phyloP scores from a whole-genome alignment of 148 eudicot genomes.

The Camellia granthamiana region DNA sequence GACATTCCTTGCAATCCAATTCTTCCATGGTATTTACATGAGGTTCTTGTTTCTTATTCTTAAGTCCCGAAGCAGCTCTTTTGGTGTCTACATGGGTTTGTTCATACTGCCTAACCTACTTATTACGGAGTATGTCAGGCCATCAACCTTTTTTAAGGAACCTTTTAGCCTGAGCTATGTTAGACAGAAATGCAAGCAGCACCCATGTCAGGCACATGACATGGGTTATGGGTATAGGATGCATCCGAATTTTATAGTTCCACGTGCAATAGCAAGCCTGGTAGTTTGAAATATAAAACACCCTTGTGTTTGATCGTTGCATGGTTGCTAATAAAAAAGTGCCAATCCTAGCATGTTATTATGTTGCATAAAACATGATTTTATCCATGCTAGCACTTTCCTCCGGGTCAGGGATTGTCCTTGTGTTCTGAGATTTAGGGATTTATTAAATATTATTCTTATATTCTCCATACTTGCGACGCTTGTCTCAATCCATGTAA shows the following conservation, averaged over 20 bases:
- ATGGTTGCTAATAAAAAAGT: too few relatives aligned
- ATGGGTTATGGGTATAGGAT: neutral
- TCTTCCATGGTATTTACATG: too few relatives aligned
- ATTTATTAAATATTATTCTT: too few relatives aligned
- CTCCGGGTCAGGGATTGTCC: neutral
- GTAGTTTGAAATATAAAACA: neutral
- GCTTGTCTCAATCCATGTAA: too few relatives aligned
- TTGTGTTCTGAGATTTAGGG: neutral
- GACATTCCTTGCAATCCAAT: too few relatives aligned
- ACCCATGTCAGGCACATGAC: neutral
- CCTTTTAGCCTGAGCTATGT: neutral
- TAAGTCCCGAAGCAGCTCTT: neutral
- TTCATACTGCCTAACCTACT: neutral
- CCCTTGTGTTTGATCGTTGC: too few relatives aligned
- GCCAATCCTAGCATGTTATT: neutral
- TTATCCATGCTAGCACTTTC: neutral
- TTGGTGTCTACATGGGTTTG: neutral
- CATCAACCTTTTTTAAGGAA: neutral
- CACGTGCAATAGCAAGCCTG: neutral
- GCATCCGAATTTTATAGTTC: neutral
- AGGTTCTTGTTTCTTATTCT: too few relatives aligned
- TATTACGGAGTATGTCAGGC: neutral
- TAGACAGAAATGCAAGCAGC: neutral
- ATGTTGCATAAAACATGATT: neutral
- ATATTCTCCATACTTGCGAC: too few relatives aligned